phyloP scores from a whole-genome alignment of 1,284 basidiomycete genomes.

The Melanopsichium pennsylvanicum region DNA sequence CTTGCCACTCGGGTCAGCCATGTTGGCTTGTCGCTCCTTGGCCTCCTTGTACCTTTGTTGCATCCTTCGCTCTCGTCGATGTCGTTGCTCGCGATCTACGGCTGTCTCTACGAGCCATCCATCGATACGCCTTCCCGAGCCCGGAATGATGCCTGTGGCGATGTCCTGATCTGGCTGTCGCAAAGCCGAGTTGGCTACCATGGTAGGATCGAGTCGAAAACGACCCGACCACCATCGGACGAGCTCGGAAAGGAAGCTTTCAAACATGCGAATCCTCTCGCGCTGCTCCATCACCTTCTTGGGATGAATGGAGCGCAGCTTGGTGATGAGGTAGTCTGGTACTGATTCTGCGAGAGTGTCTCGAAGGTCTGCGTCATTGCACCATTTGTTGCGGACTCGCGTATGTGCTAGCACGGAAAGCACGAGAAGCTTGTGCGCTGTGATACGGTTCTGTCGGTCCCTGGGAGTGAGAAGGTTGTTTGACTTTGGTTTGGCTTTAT shows the following conservation, averaged over 20 bases:
- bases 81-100: constrained; percentile 52
- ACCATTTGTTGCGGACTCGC: constrained; percentile 79
- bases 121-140: constrained; percentile 52
- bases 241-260: constrained; percentile 59
- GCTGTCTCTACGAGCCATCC: constrained; percentile 62
- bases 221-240: constrained; percentile 59
- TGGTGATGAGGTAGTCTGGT: constrained; percentile 53
- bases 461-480: constrained; percentile 55
- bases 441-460: constrained; percentile 58
- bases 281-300: constrained; percentile 57
- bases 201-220: constrained; percentile 54
- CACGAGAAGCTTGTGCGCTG: constrained; percentile 60
- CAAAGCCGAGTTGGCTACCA: constrained; percentile 54
- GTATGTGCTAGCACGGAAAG: constrained; percentile 80
- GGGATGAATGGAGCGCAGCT: constrained; percentile 59
- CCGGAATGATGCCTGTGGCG: constrained; percentile 44
- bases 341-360: constrained; percentile 54
- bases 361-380: constrained; percentile 83
- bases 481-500: constrained; percentile 36
- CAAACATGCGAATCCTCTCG: constrained; percentile 64
- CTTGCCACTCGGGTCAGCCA: constrained; percentile 8
- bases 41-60: constrained; percentile 27
- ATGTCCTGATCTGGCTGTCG: constrained; percentile 60
- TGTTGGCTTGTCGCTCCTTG: constrained; percentile 5
- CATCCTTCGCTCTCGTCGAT: constrained; percentile 40